Conservation (phyloP, 2,329 filamentous ascomycete species). For the Daldinia sp. region DNA sequence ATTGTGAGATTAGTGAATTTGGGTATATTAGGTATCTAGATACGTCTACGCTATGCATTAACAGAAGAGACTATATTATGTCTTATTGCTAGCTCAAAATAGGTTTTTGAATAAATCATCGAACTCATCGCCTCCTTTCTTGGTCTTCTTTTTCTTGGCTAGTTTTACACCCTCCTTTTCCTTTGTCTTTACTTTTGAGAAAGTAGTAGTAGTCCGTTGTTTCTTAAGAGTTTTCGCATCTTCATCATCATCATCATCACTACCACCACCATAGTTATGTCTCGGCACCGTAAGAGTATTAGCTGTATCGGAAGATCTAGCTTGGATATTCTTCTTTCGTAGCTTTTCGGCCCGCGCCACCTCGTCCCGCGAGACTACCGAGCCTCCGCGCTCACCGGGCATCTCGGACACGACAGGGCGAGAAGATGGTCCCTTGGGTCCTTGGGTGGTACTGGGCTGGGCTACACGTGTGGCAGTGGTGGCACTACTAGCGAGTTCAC, state of each 20-base stretch:
- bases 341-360: slow-evolving; percentile 43
- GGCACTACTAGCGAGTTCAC: background rate
- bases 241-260: background rate
- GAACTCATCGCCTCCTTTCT: slow-evolving; percentile 74
- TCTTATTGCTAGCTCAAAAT: slow-evolving; percentile 51
- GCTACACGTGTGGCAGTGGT: too few relatives aligned
- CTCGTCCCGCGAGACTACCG: slow-evolving; percentile 47
- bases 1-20: background rate
- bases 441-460: background rate
- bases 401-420: background rate
- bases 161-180: slow-evolving; percentile 16
- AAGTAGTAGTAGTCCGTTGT: slow-evolving; percentile 24
- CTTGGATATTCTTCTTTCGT: slow-evolving; percentile 17
- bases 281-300: background rate
- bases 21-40: background rate
- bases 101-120: slow-evolving; percentile 78
- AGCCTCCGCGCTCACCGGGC: slow-evolving; percentile 28
- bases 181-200: slow-evolving; percentile 43
- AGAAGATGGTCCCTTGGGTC: background rate
- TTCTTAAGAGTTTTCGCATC: slow-evolving; percentile 48
- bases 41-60: background rate
- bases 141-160: slow-evolving; percentile 59
- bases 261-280: background rate
- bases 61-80: background rate
- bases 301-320: background rate